Base-by-base conservation (phyloP, 441 rosid species). In the Sinapis alba region DNA sequence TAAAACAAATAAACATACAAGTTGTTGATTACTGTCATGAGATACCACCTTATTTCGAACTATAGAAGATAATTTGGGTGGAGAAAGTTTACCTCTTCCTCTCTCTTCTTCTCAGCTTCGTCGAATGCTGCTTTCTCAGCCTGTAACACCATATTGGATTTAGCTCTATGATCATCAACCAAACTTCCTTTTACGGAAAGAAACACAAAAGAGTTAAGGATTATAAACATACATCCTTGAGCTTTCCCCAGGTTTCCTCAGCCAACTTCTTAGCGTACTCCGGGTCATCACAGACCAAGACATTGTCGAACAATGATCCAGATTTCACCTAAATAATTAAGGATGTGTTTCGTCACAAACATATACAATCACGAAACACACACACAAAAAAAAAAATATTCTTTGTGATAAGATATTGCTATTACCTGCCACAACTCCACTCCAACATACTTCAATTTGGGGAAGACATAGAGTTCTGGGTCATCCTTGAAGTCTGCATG, bases 401-500 rank as follows among this genome's bases (percentile, higher is more conserved):
- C 60, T 15, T 45, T 16, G 45, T 50, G 41, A 28, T 12, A 23
- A 68, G 61, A 16, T 66, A 9, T 28, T 20, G 26, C n/a, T 28
- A 28, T 57, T 87, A 94, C 98, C 98, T 95, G 98, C 99, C 98
- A 95, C 89, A 95, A 74, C 16, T 95, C 98, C 45, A 95, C 68
- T 51, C 99, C 99, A 18, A 90, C 97, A 78, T 95, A 91, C 83
- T 91, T 93, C 89, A 95, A 70, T 27, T 84, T 83, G 73, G 97
- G 93, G 87, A 63, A 93, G 18, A 95, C 97, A 71, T 93, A 91
- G 13, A 93, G 78, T 6, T 93, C 97, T 11, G 94, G 90, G 63
- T 95, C 97, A 81, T 95, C 99, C 87, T 91, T 93, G 86, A 91
- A 95, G 9, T 95, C 98, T 95, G 84, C 19, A 1, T 62, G 47